phyloP scores from a whole-genome alignment of 163 green algal genomes.

The Coccomyxa subellipsoidea region DNA sequence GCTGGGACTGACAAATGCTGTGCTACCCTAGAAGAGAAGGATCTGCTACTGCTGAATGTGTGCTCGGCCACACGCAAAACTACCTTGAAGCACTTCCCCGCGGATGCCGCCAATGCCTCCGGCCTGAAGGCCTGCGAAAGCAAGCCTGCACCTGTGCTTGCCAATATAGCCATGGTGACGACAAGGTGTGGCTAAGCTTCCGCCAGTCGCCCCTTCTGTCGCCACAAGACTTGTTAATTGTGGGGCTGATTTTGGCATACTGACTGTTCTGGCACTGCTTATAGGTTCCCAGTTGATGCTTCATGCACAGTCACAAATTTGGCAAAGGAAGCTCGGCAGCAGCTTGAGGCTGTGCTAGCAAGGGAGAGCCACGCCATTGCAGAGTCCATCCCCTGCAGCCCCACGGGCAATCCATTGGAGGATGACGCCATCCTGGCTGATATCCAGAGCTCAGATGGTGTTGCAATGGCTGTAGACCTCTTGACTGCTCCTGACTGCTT shows the following conservation, averaged over 20 bases:
- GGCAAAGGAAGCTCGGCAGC: not conserved
- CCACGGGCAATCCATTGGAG: not conserved
- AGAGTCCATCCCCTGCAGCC: not conserved
- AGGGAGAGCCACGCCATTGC: not conserved
- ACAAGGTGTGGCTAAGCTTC: not conserved
- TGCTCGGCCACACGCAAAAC: not conserved
- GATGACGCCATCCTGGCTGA: not conserved
- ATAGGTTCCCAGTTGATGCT: not conserved
- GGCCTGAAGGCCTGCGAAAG: constrained; percentile 1
- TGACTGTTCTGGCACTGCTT: not conserved
- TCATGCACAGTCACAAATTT: not conserved
- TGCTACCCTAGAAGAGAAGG: not conserved
- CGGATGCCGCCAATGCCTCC: not conserved
- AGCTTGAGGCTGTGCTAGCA: not conserved
- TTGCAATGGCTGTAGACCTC: not conserved
- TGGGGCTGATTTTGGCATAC: not conserved
- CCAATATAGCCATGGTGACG: not conserved
- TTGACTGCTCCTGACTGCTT: not conserved
- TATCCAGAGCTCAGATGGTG: not conserved
- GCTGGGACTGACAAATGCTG: not conserved
- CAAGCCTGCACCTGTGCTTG: not conserved
- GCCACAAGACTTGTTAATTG: not conserved
- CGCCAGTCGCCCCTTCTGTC: no score
- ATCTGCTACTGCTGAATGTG: not conserved
- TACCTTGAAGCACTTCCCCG: not conserved